These are phyloP conservation scores for Chenopodium formosanum DNA, from an alignment of 148 eudicot species.

Conservation along the genomic window DNA sequence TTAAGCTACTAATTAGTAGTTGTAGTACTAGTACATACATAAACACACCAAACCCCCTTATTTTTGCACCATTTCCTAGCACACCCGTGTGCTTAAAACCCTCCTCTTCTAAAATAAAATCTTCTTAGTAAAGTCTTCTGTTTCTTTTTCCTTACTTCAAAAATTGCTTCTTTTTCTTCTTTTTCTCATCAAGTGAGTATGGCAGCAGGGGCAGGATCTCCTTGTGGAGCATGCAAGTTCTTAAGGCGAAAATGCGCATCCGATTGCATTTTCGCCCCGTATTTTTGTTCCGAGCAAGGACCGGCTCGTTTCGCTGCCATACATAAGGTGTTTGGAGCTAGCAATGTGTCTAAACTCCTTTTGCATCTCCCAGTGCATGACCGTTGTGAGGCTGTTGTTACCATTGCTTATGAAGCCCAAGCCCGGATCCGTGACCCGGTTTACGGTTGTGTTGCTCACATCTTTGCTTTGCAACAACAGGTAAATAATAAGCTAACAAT, in stretches of 20 bases:
- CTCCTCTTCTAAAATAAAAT: not conserved
- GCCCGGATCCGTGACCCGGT: constrained; percentile 81
- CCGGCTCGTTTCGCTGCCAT: constrained; percentile 76
- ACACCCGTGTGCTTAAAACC: constrained; percentile 33
- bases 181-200: constrained; percentile 10
- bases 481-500: constrained; percentile 22
- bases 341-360: constrained; percentile 71
- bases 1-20: constrained; percentile 19
- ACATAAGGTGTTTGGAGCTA: constrained; percentile 93
- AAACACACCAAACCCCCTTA: constrained; percentile 10
- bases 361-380: constrained; percentile 59
- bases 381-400: constrained; percentile 76
- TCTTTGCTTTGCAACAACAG: constrained; percentile 91
- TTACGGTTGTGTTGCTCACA: constrained; percentile 89
- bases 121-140: not conserved
- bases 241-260: constrained; percentile 70
- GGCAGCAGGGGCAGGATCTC: constrained; percentile 63
- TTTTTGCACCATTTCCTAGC: constrained; percentile 35
- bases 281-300: constrained; percentile 77
- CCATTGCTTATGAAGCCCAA: constrained; percentile 89
- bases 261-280: constrained; percentile 75
- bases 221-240: constrained; percentile 94
- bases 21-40: not conserved
- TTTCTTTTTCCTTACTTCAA: not conserved
- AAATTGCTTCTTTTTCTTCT: not conserved